Base-by-base conservation (phyloP, 2,329 filamentous ascomycete genomes). In the Zelopaecilomyces penicillatus region DNA sequence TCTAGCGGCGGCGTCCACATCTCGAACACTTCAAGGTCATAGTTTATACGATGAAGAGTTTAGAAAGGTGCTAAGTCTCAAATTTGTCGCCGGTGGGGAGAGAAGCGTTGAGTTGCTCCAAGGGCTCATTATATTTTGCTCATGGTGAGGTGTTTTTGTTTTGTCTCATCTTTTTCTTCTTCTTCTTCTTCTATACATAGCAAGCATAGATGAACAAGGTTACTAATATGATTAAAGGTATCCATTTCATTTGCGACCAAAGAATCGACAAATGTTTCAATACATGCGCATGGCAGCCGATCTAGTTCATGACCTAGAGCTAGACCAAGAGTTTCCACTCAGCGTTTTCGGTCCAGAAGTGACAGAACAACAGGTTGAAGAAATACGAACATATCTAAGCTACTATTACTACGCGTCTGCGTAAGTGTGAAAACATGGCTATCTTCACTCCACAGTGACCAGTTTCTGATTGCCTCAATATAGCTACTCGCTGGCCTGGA, bases 21-120 rank as follows among this genome's bases (percentile, higher is more conserved):
- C 70, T 30, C 63, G 55, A 8, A 70, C 70, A n/a, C 54, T 74
- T 26, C 71, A 75, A 50, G 69, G 75, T 0, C 73, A 78, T 44
- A 68, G 60, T 10, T 61, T 75, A 3, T 77, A 80, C 37, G 76
- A 80, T 29, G 70, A 74, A 40, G 76, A 80, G 57, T 75, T 80
- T 41, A 65, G 75, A 30, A 78, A 77, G 53, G 66, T 76, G 0
- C 52, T 79, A n/a, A 74, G 69, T 1, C 62, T 76, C 37, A 79
- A 76, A 55, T 73, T 77, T 35, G 73, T 82, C 1, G 67, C 76
- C 0, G 68, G 71, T 3, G 75, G 76, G 0, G 76, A 82, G 61
- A 69, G 74, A 45, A 76, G 67, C 9, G 47, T 81, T 26, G 76
- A 82, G 51, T 52, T 81, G 11, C 56, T 82, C 1, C 73, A 78